Evolutionary conservation across 768 basidiomycete species (phyloP).

Genomic region (Mycena chlorophos): DNA sequence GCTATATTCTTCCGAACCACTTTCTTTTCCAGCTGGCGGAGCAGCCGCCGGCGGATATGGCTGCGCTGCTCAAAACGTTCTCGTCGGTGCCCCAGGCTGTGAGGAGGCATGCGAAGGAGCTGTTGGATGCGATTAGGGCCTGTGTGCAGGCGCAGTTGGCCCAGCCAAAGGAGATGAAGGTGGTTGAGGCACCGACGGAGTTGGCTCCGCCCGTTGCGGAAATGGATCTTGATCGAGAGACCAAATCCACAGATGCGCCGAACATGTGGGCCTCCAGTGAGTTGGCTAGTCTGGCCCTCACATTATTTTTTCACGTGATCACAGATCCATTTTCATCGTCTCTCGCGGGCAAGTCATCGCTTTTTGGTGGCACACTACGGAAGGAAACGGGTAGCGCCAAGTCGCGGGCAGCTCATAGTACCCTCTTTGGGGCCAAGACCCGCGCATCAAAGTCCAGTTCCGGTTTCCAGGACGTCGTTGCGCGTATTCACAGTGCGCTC

Average conservation of each 20-base stretch:
- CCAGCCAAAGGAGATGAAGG: constrained; percentile 2
- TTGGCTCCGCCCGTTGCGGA: constrained; percentile 14
- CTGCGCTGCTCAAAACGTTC: constrained; percentile 60
- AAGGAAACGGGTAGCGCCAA: background rate
- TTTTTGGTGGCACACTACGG: constrained; percentile 30
- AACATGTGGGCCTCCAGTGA: constrained; percentile 35
- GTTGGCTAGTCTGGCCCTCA: constrained; percentile 2
- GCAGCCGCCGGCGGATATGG: constrained; percentile 64
- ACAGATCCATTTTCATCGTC: constrained; percentile 19
- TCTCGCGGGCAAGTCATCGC: constrained; percentile 18
- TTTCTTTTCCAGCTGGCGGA: constrained; percentile 74
- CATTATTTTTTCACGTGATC: background rate
- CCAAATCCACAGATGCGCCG: background rate
- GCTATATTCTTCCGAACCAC: constrained; percentile 80
- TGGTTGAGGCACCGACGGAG: constrained; percentile 12
- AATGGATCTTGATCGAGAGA: background rate
- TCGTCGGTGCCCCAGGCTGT: constrained; percentile 63
- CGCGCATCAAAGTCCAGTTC: constrained; percentile 9
- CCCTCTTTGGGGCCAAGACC: background rate
- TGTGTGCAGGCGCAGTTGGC: constrained; percentile 41
- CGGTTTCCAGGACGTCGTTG: constrained; percentile 54
- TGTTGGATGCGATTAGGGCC: constrained; percentile 60
- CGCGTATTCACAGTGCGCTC: constrained; percentile 68
- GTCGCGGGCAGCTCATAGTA: constrained; percentile 3
- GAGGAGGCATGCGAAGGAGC: constrained; percentile 59